phyloP scores from a whole-genome alignment of 192 early-diverging fungal genomes.

The Umbelopsis sp. region DNA sequence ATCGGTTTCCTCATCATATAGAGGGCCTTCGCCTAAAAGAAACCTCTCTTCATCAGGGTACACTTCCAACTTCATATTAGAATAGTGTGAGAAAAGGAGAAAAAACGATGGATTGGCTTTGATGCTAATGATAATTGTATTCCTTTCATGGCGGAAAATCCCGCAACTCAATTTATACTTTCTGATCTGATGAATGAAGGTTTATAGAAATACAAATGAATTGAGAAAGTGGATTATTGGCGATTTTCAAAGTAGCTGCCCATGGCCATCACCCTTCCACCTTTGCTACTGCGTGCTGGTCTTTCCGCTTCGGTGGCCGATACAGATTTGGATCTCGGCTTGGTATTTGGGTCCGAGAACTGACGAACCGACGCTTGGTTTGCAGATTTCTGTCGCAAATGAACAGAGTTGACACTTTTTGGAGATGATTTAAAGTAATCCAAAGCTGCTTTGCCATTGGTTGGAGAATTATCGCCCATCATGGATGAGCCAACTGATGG shows the following conservation, averaged over 20 bases:
- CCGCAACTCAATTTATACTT: constrained; percentile 16
- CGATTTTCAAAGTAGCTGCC: constrained; percentile 32
- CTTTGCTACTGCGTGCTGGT: neutral
- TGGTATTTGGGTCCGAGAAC: neutral
- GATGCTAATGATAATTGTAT: too few relatives aligned
- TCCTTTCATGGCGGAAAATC: constrained; percentile 6
- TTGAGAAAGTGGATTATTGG: neutral
- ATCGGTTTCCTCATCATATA: neutral
- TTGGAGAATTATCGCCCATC: constrained; percentile 16
- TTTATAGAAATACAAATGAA: neutral
- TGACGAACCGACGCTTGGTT: neutral
- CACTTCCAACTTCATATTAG: neutral
- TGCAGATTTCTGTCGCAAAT: constrained; percentile 22
- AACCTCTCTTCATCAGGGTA: constrained; percentile 5
- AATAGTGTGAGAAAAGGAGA: too few relatives aligned
- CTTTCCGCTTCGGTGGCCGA: constrained; percentile 13
- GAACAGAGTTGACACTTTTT: neutral
- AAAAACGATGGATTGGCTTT: too few relatives aligned
- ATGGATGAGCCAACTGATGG: constrained; percentile 14
- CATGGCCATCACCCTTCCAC: constrained; percentile 23
- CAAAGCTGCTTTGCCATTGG: neutral
- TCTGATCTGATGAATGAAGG: neutral
- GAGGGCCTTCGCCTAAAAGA: neutral
- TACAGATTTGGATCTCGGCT: constrained; percentile 37
- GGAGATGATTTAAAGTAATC: constrained; percentile 22